Conservation (phyloP, 805 yeast genomes). For the Candida adriatica region DNA sequence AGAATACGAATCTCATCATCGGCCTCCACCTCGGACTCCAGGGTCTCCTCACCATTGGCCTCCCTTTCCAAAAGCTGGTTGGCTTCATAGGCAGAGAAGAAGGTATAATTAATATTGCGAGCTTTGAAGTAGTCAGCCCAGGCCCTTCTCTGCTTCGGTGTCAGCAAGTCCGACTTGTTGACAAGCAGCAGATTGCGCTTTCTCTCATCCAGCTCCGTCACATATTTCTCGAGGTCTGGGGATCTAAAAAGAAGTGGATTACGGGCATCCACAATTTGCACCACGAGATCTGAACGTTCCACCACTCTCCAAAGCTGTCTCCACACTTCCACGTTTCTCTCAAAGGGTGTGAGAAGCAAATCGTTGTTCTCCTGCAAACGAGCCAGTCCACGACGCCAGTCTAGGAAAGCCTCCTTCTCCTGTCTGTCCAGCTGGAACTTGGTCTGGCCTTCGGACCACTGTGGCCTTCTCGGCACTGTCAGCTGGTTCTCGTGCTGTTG, state of each 20-base stretch:
- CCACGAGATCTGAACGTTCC: slow-evolving; percentile 88
- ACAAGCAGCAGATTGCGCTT: slow-evolving; percentile 80
- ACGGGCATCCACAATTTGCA: slow-evolving; percentile 96
- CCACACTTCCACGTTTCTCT: slow-evolving; percentile 97
- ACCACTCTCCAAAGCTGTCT: slow-evolving; percentile 97
- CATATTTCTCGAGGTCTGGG: slow-evolving; percentile 79
- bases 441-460: slow-evolving; percentile 70
- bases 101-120: slow-evolving; percentile 72
- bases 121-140: slow-evolving; percentile 84
- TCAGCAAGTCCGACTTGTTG: slow-evolving; percentile 87
- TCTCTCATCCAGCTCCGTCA: slow-evolving; percentile 62
- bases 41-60: slow-evolving; percentile 28
- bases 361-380: slow-evolving; percentile 77
- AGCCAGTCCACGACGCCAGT: slow-evolving; percentile 93
- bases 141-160: slow-evolving; percentile 63
- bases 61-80: slow-evolving; percentile 67
- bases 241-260: slow-evolving; percentile 89
- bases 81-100: slow-evolving; percentile 88
- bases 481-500: slow-evolving; percentile 62
- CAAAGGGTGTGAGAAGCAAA: slow-evolving; percentile 88
- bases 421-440: slow-evolving; percentile 72
- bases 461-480: slow-evolving; percentile 90
- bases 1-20: slow-evolving; percentile 59
- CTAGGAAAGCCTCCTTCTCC: slow-evolving; percentile 85
- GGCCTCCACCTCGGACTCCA: slow-evolving; percentile 25